Conservation (phyloP, 1,139 yeast species). For the Yamadazyma triangularis region DNA sequence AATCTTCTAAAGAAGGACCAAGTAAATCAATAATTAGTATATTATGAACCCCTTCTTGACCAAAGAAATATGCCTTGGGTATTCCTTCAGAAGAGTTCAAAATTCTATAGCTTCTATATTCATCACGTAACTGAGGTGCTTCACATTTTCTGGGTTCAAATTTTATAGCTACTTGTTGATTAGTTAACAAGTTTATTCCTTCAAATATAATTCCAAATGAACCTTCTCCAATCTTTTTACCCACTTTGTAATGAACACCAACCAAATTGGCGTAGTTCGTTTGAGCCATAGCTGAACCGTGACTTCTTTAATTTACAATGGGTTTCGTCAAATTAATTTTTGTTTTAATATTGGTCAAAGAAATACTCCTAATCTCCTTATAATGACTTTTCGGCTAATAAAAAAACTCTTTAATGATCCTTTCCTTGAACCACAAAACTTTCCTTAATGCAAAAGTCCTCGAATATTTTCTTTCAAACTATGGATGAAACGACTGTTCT, state of each 20-base stretch:
- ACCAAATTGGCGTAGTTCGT: constrained; percentile 32
- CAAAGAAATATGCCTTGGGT: constrained; percentile 74
- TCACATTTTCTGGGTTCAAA: constrained; percentile 78
- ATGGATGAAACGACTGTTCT: no score
- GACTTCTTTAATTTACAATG: no score
- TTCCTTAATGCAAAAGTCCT: no score
- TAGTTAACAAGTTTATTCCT: constrained; percentile 80
- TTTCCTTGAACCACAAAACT: no score
- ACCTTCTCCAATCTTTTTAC: constrained; percentile 97
- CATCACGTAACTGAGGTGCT: constrained; percentile 77
- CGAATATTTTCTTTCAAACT: no score
- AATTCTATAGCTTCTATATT: constrained; percentile 68
- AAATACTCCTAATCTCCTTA: no score
- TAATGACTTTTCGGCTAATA: no score
- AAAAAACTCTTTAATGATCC: no score
- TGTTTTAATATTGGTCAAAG: no score
- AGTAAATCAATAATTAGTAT: constrained; percentile 67
- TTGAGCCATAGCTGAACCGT: constrained; percentile 10
- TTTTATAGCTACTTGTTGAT: constrained; percentile 74
- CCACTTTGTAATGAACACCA: constrained; percentile 84
- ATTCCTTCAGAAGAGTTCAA: constrained; percentile 59
- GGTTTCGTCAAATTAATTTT: no score
- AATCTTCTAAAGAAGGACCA: constrained; percentile 75
- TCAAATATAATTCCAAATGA: constrained; percentile 96
- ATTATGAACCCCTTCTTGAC: constrained; percentile 77